Evolutionary conservation across 176 grass and related monocot species (phyloP), one percentile per base, ranked within the genome.

Genomic region (Aechmea fasciata): DNA sequence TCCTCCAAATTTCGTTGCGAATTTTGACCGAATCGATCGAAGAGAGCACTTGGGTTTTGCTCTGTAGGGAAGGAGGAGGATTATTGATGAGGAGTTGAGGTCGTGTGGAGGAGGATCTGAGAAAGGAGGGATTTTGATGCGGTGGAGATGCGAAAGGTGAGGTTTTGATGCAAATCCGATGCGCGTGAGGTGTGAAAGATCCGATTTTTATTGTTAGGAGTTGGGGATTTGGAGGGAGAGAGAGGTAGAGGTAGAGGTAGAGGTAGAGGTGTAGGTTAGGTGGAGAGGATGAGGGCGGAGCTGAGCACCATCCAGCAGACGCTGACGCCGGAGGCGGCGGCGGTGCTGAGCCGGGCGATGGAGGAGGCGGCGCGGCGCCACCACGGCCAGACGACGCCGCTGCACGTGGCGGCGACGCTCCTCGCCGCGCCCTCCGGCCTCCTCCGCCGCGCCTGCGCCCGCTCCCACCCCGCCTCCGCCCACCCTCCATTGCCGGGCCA

Each of bases 251-350:
- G 0, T 3, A 33, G 29, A 33, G 29, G 5, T 3, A 33, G 29
- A 33, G 29, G 5, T 3, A 33, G 3, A 33, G 3, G 5, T 3
- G 5, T 3, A 33, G 29, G 29, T 3, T 33, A 33, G 29, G 29
- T 41, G 6, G 24, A 41, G 24, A 67, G 6, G 4, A 77, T 77
- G 75, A 77, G 75, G 75, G 50, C 73, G 64, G 75, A 47, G 52
- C 52, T 77, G 75, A 77, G 75, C 75, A 77, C 75, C 47, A 77
- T 77, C 66, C 75, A 77, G 75, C 75, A 77, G 52, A 77, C 75
- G 52, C 53, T 77, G 75, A 77, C 75, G 75, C 28, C 53, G 75
- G 75, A 77, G 66, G 75, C 75, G 65, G 65, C 75, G 53, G 25
- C 26, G 48, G 66, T 77, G 17, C 66, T 77, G 66, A 77, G 18